Conservation (phyloP, 805 yeast species). For the Pichia membranifaciens region DNA sequence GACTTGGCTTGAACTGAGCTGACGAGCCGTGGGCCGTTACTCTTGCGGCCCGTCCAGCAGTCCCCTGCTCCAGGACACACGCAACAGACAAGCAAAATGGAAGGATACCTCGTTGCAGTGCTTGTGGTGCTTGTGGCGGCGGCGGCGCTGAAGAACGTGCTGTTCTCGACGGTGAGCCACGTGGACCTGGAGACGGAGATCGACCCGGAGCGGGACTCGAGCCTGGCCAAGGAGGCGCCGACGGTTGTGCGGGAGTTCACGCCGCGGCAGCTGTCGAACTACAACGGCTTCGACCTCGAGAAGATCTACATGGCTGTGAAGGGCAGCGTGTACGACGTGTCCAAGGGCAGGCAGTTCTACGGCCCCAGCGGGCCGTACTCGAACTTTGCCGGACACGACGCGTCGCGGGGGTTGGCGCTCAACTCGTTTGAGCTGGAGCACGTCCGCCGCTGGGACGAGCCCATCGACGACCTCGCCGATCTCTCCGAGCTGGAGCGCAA, state of each 20-base stretch:
- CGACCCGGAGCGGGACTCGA: slow-evolving; percentile 18
- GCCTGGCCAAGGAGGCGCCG: slow-evolving; percentile 18
- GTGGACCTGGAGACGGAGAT: slow-evolving; percentile 22
- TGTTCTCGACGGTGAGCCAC: slow-evolving; percentile 20
- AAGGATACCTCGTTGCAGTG: slow-evolving; percentile 17
- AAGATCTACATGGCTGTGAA: slow-evolving; percentile 81
- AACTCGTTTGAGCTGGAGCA: slow-evolving; percentile 72
- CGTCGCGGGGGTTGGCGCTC: slow-evolving; percentile 84
- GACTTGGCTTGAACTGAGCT: too few species aligned
- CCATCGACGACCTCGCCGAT: slow-evolving; percentile 67
- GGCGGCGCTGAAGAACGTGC: slow-evolving; percentile 20
- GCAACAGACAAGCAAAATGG: slow-evolving; percentile 23
- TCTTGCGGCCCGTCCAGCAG: too few species aligned
- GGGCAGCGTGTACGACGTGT: slow-evolving; percentile 81
- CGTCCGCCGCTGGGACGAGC: slow-evolving; percentile 65
- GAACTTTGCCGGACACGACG: slow-evolving; percentile 94
- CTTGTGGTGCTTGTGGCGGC: slow-evolving; percentile 12
- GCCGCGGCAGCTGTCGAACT: slow-evolving; percentile 66
- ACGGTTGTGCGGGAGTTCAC: slow-evolving; percentile 47
- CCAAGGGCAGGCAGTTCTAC: slow-evolving; percentile 74
- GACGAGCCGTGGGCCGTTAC: too few species aligned
- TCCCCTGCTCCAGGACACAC: too few species aligned
- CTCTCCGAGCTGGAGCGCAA: slow-evolving; percentile 55
- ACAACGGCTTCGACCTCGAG: slow-evolving; percentile 74
- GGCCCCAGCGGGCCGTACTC: slow-evolving; percentile 96